These are phyloP conservation scores for Ustulina deusta DNA, from an alignment of 2,329 filamentous ascomycete genomes.

Conservation along the genomic window DNA sequence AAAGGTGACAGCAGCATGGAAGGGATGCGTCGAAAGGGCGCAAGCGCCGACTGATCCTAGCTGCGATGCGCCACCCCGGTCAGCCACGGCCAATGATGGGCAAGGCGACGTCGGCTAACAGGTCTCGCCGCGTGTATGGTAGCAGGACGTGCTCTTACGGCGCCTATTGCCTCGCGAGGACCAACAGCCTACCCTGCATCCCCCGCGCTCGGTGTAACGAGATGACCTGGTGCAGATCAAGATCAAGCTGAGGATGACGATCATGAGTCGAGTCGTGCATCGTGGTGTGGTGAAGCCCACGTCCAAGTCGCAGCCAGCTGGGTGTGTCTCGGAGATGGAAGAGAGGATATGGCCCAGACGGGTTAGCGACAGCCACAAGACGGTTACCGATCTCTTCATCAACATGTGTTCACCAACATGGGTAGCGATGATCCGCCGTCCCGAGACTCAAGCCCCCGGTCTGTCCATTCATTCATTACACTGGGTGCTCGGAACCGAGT, in stretches of 20 bases:
- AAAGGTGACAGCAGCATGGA: slow-evolving; percentile 48
- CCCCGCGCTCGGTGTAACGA: slow-evolving; percentile 25
- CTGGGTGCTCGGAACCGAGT: slow-evolving; percentile 11
- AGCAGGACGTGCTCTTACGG: slow-evolving; percentile 41
- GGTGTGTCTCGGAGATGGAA: background rate
- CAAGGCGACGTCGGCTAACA: slow-evolving; percentile 47
- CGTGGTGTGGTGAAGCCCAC: background rate
- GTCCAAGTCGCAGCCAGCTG: background rate
- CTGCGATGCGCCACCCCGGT: slow-evolving; percentile 44
- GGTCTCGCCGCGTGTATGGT: slow-evolving; percentile 43
- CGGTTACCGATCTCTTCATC: background rate
- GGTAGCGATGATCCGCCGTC: background rate
- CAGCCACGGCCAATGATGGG: slow-evolving; percentile 44
- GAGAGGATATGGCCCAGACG: background rate
- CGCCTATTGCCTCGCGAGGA: slow-evolving; percentile 44
- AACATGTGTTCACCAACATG: background rate
- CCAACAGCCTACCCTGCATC: slow-evolving; percentile 11
- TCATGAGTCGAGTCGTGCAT: background rate
- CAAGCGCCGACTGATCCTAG: slow-evolving; percentile 54
- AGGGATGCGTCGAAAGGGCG: slow-evolving; percentile 49
- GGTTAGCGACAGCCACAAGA: background rate
- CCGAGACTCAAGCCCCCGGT: background rate
- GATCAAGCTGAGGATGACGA: slow-evolving; percentile 11
- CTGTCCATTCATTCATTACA: background rate
- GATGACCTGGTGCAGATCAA: slow-evolving; percentile 7